These are phyloP conservation scores for Monosporascus sp. DNA, from an alignment of 2,329 filamentous ascomycete genomes.

Conservation along the genomic window DNA sequence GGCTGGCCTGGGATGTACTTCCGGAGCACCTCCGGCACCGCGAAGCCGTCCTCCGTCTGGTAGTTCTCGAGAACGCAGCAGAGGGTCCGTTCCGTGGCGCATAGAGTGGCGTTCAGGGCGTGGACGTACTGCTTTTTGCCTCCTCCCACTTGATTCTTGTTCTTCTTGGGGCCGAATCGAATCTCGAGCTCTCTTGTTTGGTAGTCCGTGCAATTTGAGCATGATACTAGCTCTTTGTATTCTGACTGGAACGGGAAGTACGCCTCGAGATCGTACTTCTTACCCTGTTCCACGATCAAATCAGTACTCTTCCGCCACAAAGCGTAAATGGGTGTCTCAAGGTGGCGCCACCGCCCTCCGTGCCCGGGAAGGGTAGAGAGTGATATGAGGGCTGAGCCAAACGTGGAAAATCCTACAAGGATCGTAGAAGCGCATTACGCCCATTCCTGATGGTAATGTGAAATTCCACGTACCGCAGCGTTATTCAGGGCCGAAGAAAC, in stretches of 20 bases:
- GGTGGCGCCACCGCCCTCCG: too few species aligned
- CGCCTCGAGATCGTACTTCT: slow-evolving; percentile 94
- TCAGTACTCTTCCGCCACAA: too few species aligned
- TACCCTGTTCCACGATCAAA: slow-evolving; percentile 29
- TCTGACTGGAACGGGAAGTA: slow-evolving; percentile 96
- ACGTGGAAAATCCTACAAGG: too few species aligned
- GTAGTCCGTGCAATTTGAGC: slow-evolving; percentile 98
- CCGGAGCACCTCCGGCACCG: slow-evolving; percentile 73
- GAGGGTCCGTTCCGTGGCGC: slow-evolving; percentile 84
- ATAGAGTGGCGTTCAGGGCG: slow-evolving; percentile 83
- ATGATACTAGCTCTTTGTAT: slow-evolving; percentile 97
- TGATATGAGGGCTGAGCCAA: too few species aligned
- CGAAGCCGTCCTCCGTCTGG: slow-evolving; percentile 80
- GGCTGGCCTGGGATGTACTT: slow-evolving; percentile 88
- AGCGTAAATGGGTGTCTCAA: too few species aligned
- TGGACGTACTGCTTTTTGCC: slow-evolving; percentile 91
- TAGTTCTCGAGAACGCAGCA: slow-evolving; percentile 98
- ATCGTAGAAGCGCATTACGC: too few species aligned
- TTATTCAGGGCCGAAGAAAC: slow-evolving; percentile 96
- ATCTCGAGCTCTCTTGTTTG: slow-evolving; percentile 93
- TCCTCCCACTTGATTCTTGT: slow-evolving; percentile 39
- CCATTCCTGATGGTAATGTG: too few species aligned
- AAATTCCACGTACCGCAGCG: slow-evolving; percentile 48
- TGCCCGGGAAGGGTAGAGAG: too few species aligned
- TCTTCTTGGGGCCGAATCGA: slow-evolving; percentile 83